These are phyloP conservation scores for Cercospora sojina DNA, from an alignment of 2,329 filamentous ascomycete genomes.

Conservation along the genomic window DNA sequence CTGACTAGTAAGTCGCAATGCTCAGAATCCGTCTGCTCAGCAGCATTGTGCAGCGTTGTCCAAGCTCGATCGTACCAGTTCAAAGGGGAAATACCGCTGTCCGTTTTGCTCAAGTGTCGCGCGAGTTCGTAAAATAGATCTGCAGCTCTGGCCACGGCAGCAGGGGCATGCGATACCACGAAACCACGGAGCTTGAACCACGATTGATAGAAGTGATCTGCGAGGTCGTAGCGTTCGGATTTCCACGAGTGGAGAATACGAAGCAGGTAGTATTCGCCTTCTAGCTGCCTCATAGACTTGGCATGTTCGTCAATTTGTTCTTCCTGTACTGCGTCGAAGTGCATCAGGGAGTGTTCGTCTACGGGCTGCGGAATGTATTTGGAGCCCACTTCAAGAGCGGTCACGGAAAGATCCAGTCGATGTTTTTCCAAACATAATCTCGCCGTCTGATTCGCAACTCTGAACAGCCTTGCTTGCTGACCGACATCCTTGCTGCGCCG, in stretches of 20 bases:
- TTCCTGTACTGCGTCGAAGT: conserved; percentile 17
- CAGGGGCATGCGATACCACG: conserved; percentile 45
- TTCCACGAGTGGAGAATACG: conserved; percentile 73
- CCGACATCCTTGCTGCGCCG: conserved; percentile 29
- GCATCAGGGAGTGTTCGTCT: conserved; percentile 15
- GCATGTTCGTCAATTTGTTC: conserved; percentile 32
- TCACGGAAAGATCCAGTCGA: conserved; percentile 59
- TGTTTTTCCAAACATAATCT: conserved; percentile 61
- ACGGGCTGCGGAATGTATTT: conserved; percentile 42
- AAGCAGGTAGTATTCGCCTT: conserved; percentile 64
- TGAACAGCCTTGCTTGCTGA: conserved; percentile 58
- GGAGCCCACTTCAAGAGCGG: conserved; percentile 64
- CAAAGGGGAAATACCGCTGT: conserved; percentile 56
- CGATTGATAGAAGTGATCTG: conserved; percentile 68
- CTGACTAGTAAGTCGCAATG: conserved; percentile 64
- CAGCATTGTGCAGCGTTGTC: conserved; percentile 55
- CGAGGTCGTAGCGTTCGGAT: conserved; percentile 69
- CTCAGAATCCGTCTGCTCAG: conserved; percentile 58
- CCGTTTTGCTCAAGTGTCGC: conserved; percentile 42
- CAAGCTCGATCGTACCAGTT: conserved; percentile 74
- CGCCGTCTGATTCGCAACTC: conserved; percentile 65
- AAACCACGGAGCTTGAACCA: conserved; percentile 51
- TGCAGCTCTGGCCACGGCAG: conserved; percentile 59
- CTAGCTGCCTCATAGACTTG: conserved; percentile 43
- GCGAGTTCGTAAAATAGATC: conserved; percentile 74